Base-by-base conservation (phyloP, 2,329 filamentous ascomycete species). In the Conoideocrella luteorostrata region DNA sequence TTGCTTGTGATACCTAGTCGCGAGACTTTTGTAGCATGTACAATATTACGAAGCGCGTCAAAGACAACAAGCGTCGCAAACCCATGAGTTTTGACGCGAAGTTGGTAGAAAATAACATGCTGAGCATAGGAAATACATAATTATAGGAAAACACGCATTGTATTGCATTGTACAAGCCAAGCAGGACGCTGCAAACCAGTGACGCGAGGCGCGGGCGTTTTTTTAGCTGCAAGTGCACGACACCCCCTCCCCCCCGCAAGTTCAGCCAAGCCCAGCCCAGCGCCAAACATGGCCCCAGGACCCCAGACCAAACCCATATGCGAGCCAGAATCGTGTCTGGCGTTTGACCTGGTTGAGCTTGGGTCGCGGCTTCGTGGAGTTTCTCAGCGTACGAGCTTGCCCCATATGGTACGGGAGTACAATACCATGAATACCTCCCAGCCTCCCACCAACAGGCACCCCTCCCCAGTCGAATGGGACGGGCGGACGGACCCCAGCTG, bases 251-350 rank as follows among this genome's bases (percentile, higher is more conserved):
- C 11, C 22, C 21, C 38, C 21, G 22, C 20, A n/a, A n/a, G n/a
- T n/a, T n/a, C 26, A 29, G 34, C 20, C 41, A 26, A 42, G 39
- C 39, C 39, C 29, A 24, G 38, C 32, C 26, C 32, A 41, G 24
- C 36, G 22, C 28, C 23, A 37, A 21, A 36, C 32, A 35, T 28
- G 33, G 24, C 33, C n/a, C 38, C 35, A 38, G 26, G 33, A 11
- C 41, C 20, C 34, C 41, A 43, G 34, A 33, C 13, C 39, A 20
- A 43, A 23, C 24, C 36, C 42, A 43, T 21, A 32, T 36, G 35
- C 11, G 24, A 35, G 33, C 28, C 28, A 18, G 29, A 26, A 35
- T 45, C 24, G 37, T 40, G 41, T 36, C 32, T 41, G 37, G 37
- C 38, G 20, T 37, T 41, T 37, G 35, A 15, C 42, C 35, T n/a